phyloP scores from a whole-genome alignment of 495 filamentous ascomycete species.

The Rhypophila decipiens region DNA sequence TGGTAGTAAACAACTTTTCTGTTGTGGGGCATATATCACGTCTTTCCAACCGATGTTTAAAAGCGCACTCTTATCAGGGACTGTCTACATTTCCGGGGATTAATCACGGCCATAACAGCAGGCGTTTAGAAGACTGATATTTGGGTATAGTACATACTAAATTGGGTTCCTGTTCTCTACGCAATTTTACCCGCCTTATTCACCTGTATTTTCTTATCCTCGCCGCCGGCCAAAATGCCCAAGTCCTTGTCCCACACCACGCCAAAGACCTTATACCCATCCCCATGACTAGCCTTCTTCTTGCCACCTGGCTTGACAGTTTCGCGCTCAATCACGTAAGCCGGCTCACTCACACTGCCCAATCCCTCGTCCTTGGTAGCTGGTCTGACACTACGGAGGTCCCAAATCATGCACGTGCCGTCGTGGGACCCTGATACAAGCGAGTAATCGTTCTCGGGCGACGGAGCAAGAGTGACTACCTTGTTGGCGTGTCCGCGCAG shows the following conservation, averaged over 20 bases:
- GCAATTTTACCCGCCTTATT: slow-evolving; percentile 55
- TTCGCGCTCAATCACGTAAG: slow-evolving; percentile 78
- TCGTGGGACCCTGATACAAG: slow-evolving; percentile 82
- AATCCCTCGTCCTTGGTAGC: slow-evolving; percentile 54
- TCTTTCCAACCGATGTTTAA: no score
- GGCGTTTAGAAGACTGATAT: no score
- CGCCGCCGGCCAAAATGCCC: slow-evolving; percentile 85
- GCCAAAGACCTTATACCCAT: slow-evolving; percentile 84
- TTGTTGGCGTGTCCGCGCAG: slow-evolving; percentile 85
- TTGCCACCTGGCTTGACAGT: slow-evolving; percentile 54
- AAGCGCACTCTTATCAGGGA: no score
- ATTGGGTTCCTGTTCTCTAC: slow-evolving; percentile 2
- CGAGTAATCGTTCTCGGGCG: slow-evolving; percentile 69
- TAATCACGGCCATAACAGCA: no score
- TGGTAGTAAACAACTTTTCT: no score
- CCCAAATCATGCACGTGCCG: slow-evolving; percentile 87
- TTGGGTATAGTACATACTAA: no score
- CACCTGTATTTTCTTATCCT: slow-evolving; percentile 90
- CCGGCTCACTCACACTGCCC: slow-evolving; percentile 66
- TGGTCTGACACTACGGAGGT: slow-evolving; percentile 66
- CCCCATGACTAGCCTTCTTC: slow-evolving; percentile 54
- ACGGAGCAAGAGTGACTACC: slow-evolving; percentile 61
- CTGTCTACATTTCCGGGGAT: no score
- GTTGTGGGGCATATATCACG: no score
- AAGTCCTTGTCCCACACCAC: slow-evolving; percentile 78